Evolutionary conservation across 768 basidiomycete genomes (phyloP).

Genomic region (Kwoniella dendrophila): DNA sequence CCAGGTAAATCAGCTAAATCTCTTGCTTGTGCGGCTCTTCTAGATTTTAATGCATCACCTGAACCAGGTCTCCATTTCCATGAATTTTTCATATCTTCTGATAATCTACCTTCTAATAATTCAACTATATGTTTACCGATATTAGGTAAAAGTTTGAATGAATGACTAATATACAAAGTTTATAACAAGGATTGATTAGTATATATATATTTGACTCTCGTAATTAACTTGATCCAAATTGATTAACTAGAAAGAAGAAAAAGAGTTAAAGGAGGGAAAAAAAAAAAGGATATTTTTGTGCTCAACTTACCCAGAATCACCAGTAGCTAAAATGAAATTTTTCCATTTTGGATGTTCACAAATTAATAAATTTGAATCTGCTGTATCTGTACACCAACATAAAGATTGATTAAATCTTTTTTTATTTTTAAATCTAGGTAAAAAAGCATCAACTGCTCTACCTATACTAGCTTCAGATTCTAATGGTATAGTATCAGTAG

Average conservation of each 20-base stretch:
- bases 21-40: slow-evolving; percentile 27
- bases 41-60: slow-evolving; percentile 22
- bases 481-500: slow-evolving; percentile 43
- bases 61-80: slow-evolving; percentile 40
- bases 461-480: slow-evolving; percentile 30
- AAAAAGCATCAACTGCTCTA: slow-evolving; percentile 32
- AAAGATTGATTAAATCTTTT: slow-evolving; percentile 40
- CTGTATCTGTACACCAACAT: slow-evolving; percentile 54
- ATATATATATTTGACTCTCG: too few relatives aligned
- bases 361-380: slow-evolving; percentile 46
- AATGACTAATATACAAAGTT: slow-evolving; percentile 27
- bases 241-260: too few relatives aligned
- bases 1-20: slow-evolving; percentile 41
- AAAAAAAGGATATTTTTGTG: too few relatives aligned
- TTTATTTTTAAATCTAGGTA: slow-evolving; percentile 37
- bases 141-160: slow-evolving; percentile 49
- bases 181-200: too few relatives aligned
- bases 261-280: too few relatives aligned
- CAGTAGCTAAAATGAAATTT: slow-evolving; percentile 47
- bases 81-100: slow-evolving; percentile 14
- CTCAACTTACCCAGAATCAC: slow-evolving; percentile 35
- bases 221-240: too few relatives aligned
- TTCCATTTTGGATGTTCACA: slow-evolving; percentile 47
- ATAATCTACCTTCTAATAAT: slow-evolving; percentile 43
- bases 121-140: slow-evolving; percentile 49